phyloP scores from a whole-genome alignment of 805 yeast species.

The Candida anglica region DNA sequence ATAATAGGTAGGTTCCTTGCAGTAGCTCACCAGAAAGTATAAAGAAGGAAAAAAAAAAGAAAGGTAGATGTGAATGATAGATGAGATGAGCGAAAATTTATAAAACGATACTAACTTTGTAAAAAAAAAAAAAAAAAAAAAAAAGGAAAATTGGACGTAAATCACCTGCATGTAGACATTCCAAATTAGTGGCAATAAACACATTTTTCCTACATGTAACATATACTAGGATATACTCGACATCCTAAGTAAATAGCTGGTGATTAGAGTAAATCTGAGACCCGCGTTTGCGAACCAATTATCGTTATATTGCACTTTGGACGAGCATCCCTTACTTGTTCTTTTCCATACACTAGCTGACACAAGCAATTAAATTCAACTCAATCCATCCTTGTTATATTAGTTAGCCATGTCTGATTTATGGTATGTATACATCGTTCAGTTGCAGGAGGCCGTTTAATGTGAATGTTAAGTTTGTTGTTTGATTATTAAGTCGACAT shows the following conservation, averaged over 20 bases:
- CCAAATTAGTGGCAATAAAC: too few relatives aligned
- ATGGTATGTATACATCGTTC: constrained; percentile 49
- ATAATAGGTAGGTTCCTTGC: constrained; percentile 49
- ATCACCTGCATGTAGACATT: constrained; percentile 5
- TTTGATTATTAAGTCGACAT: neutral
- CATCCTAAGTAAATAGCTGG: neutral
- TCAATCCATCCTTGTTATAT: constrained; percentile 1
- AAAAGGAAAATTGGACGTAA: constrained; percentile 2
- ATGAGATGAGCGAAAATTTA: constrained; percentile 4
- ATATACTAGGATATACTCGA: constrained; percentile 2
- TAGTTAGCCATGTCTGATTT: constrained; percentile 59
- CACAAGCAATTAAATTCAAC: too few relatives aligned
- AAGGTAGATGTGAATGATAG: neutral
- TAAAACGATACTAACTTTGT: neutral
- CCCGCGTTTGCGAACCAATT: constrained; percentile 2
- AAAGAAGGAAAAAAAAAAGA: constrained; percentile 6
- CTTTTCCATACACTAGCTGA: too few relatives aligned
- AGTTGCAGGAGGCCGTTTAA: neutral
- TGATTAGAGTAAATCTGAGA: neutral
- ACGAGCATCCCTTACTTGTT: constrained; percentile 4
- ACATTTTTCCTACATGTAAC: neutral
- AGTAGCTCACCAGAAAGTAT: constrained; percentile 28
- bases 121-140: constrained; percentile 1
- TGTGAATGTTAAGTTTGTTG: neutral
- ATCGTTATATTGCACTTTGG: neutral